Conservation (phyloP, 2,329 filamentous ascomycete species). For the Xylariales sp. region DNA sequence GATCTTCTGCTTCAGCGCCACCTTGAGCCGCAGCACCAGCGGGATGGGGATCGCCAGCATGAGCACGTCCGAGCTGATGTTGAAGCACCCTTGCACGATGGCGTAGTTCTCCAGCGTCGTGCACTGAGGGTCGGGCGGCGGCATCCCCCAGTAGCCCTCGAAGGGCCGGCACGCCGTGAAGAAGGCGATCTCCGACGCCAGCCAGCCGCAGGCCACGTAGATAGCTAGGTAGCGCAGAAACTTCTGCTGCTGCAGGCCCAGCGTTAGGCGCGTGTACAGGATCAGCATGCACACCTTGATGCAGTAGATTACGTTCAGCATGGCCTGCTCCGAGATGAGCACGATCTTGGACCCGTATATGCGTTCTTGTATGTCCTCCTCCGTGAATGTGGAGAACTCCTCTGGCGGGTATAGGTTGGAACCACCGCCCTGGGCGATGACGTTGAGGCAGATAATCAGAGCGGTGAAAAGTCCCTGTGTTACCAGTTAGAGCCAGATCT, state of each 20-base stretch:
- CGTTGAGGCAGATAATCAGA: slow-evolving; percentile 9
- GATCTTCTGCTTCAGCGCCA: slow-evolving; percentile 39
- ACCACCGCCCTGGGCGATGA: slow-evolving; percentile 8
- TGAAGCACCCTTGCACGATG: slow-evolving; percentile 43
- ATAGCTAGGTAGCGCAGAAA: slow-evolving; percentile 30
- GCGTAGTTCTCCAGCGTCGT: slow-evolving; percentile 40
- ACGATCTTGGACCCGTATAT: slow-evolving; percentile 39
- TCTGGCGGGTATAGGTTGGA: slow-evolving; percentile 25
- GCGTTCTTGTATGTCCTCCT: slow-evolving; percentile 31
- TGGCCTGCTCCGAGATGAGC: slow-evolving; percentile 36
- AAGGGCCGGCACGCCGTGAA: slow-evolving; percentile 43
- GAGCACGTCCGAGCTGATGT: slow-evolving; percentile 40
- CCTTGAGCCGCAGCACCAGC: slow-evolving; percentile 34
- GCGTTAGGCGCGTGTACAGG: slow-evolving; percentile 37
- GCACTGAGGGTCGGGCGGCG: slow-evolving; percentile 39
- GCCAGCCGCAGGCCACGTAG: slow-evolving; percentile 36
- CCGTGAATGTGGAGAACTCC: slow-evolving; percentile 27
- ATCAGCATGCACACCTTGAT: slow-evolving; percentile 40
- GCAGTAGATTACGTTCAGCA: slow-evolving; percentile 23
- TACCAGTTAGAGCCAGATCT: background rate
- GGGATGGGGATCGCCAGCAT: slow-evolving; percentile 45
- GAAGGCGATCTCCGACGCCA: slow-evolving; percentile 38
- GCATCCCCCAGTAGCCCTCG: slow-evolving; percentile 41
- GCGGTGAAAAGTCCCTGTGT: slow-evolving; percentile 9
- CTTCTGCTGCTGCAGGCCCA: slow-evolving; percentile 25